These are phyloP conservation scores for Tilletia caries DNA, from an alignment of 1,284 basidiomycete genomes.

Conservation along the genomic window DNA sequence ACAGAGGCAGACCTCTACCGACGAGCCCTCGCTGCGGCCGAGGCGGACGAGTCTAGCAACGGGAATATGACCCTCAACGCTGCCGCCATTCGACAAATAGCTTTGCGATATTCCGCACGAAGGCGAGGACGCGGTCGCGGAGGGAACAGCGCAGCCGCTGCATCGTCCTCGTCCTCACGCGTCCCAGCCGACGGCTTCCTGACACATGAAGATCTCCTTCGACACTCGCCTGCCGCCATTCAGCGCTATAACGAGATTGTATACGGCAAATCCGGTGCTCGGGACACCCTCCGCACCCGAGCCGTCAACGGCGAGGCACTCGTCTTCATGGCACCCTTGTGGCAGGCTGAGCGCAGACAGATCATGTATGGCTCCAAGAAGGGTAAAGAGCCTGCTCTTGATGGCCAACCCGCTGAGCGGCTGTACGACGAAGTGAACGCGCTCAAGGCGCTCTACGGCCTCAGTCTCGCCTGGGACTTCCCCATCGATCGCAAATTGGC, in stretches of 20 bases:
- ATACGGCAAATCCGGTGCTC: background rate
- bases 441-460: background rate
- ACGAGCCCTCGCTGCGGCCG: background rate
- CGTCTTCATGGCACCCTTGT: background rate
- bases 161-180: background rate
- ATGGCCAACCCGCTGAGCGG: background rate
- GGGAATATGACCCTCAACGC: background rate
- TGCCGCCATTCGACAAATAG: background rate
- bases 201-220: background rate
- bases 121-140: slow-evolving; percentile 5
- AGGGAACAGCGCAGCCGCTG: background rate
- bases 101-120: background rate
- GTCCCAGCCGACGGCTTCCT: no score
- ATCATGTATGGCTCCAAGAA: background rate
- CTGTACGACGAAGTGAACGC: background rate
- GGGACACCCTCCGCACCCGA: background rate
- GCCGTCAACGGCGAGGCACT: slow-evolving; percentile 9
- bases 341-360: background rate
- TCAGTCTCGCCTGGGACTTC: slow-evolving; percentile 5
- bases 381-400: background rate
- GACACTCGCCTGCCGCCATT: background rate
- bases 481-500: background rate
- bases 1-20: background rate
- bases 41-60: background rate
- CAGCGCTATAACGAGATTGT: background rate